These are phyloP conservation scores for Gymnopilus dilepis DNA, from an alignment of 768 basidiomycete species.

Conservation along the genomic window DNA sequence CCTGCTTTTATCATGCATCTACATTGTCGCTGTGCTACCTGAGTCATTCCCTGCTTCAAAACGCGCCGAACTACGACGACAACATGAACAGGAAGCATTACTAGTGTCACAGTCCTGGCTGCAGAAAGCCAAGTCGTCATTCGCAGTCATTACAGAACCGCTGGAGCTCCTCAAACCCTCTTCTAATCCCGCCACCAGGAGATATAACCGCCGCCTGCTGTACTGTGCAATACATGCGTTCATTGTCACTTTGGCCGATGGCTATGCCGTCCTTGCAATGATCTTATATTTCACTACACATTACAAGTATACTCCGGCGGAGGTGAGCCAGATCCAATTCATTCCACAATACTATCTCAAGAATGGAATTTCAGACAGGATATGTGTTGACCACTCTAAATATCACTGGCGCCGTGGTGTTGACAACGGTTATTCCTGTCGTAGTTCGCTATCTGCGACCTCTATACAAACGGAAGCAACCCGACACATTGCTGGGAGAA, in stretches of 20 bases:
- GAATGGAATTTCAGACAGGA: constrained; percentile 4
- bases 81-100: background rate
- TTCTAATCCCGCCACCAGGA: constrained; percentile 2
- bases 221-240: constrained; percentile 16
- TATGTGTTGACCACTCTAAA: constrained; percentile 17
- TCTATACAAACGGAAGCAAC: constrained; percentile 3
- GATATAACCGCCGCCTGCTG: constrained; percentile 14
- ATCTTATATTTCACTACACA: constrained; percentile 17
- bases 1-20: background rate
- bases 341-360: background rate
- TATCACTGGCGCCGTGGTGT: constrained; percentile 11
- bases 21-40: constrained; percentile 11
- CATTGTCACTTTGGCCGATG: constrained; percentile 16
- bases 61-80: constrained; percentile 1
- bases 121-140: constrained; percentile 2
- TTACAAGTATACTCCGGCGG: constrained; percentile 17
- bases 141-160: constrained; percentile 12
- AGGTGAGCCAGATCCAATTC: background rate
- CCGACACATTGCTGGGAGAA: background rate
- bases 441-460: constrained; percentile 11
- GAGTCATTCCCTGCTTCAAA: constrained; percentile 17
- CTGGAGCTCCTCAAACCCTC: constrained; percentile 12
- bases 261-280: constrained; percentile 13
- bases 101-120: background rate
- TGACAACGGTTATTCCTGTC: constrained; percentile 7